Percentiles rank a stretch among this genome's conserved stretches.
Evolutionary conservation across 768 basidiomycete species (phyloP).

Genomic region (Leccinum boreale): DNA sequence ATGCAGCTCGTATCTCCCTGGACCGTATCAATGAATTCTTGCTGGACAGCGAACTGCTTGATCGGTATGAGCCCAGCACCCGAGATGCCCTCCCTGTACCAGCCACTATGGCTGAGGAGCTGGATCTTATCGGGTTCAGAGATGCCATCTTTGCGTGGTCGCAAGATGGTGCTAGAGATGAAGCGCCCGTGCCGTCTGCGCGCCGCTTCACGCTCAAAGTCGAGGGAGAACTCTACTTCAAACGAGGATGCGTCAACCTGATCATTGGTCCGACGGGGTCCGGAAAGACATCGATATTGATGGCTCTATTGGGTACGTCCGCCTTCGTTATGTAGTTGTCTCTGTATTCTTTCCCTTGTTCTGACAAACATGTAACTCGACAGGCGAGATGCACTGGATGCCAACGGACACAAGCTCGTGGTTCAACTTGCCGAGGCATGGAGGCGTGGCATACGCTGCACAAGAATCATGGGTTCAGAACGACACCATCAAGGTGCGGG

Average conservation of each 20-base stretch:
- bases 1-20: neutral
- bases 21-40: slow-evolving; percentile 4
- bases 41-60: slow-evolving; percentile 1
- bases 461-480: slow-evolving; percentile 3
- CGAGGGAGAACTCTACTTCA: neutral
- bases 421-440: slow-evolving; percentile 3
- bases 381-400: slow-evolving; percentile 6
- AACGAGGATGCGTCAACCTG: neutral
- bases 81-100: neutral
- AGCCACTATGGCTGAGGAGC: neutral
- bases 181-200: neutral
- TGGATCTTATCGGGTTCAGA: neutral
- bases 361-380: neutral
- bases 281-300: slow-evolving; percentile 4
- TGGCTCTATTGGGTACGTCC: neutral
- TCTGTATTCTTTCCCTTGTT: neutral
- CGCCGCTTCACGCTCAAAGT: neutral
- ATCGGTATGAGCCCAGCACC: neutral
- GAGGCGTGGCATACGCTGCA: slow-evolving; percentile 1
- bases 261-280: slow-evolving; percentile 3
- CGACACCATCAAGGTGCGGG: slow-evolving; percentile 3
- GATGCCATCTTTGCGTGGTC: slow-evolving; percentile 4
- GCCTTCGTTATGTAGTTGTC: neutral
- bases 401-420: neutral
- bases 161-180: neutral